Evolutionary conservation across 768 basidiomycete species (phyloP).

Genomic region (Trametes cingulata): DNA sequence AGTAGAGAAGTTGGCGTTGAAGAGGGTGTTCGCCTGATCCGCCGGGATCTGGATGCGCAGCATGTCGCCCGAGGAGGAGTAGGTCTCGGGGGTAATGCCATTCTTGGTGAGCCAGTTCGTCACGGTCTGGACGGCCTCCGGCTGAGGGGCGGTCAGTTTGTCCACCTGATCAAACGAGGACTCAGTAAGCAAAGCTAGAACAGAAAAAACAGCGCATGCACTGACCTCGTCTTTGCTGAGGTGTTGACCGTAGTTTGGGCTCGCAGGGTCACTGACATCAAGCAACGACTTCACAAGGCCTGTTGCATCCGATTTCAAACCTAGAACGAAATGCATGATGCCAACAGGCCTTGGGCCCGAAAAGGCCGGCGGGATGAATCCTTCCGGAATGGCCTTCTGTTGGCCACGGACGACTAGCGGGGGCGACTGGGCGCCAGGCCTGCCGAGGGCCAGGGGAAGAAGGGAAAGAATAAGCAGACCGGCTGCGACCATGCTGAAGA

Average conservation of each 20-base stretch:
- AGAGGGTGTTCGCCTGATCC: slow-evolving; percentile 36
- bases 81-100: slow-evolving; percentile 25
- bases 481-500: slow-evolving; percentile 20
- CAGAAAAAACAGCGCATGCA: neutral
- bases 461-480: slow-evolving; percentile 19
- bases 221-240: slow-evolving; percentile 18
- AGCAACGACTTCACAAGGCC: slow-evolving; percentile 38
- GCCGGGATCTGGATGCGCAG: slow-evolving; percentile 33
- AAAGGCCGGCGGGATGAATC: neutral
- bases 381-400: neutral
- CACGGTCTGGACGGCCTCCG: slow-evolving; percentile 29
- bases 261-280: slow-evolving; percentile 41
- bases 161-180: slow-evolving; percentile 23
- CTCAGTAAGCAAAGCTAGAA: neutral
- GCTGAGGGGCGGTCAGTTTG: slow-evolving; percentile 26
- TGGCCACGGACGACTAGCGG: slow-evolving; percentile 12
- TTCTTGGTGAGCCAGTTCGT: slow-evolving; percentile 30
- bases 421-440: slow-evolving; percentile 11
- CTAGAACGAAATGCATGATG: slow-evolving; percentile 25
- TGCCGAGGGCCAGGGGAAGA: slow-evolving; percentile 18
- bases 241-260: slow-evolving; percentile 26
- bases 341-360: neutral
- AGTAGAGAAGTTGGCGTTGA: slow-evolving; percentile 36
- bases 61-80: slow-evolving; percentile 36
- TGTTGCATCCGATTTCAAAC: slow-evolving; percentile 35